phyloP scores from a whole-genome alignment of 768 basidiomycete species.

The Pulveroboletus sp. region DNA sequence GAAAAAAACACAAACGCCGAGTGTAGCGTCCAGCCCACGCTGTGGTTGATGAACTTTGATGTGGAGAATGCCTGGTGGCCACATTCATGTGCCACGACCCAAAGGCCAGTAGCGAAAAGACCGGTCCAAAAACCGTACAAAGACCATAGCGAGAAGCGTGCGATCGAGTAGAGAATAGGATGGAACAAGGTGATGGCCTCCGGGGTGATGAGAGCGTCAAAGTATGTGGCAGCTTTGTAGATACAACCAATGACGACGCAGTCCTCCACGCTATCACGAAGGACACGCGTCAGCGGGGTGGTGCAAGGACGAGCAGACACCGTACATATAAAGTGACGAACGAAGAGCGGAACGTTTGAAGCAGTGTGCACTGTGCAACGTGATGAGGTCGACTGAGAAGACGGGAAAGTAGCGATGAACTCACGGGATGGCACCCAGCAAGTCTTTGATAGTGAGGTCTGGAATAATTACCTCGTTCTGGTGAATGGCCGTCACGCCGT shows the following conservation, averaged over 20 bases:
- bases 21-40: conserved; percentile 89
- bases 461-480: conserved; percentile 69
- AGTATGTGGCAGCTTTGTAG: conserved; percentile 62
- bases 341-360: conserved; percentile 82
- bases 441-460: conserved; percentile 82
- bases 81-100: conserved; percentile 93
- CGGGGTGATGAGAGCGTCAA: conserved; percentile 60
- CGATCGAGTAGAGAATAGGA: conserved; percentile 57
- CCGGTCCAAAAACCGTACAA: conserved; percentile 79
- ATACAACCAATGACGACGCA: conserved; percentile 58
- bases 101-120: conserved; percentile 85
- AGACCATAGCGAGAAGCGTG: conserved; percentile 68
- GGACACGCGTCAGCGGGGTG: conserved; percentile 11
- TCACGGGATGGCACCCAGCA: conserved; percentile 79
- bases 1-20: conserved; percentile 55
- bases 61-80: conserved; percentile 97
- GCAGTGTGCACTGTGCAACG: conserved; percentile 63
- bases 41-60: conserved; percentile 86
- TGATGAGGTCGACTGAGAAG: neutral
- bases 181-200: conserved; percentile 50
- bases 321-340: conserved; percentile 76
- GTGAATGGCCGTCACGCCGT: conserved; percentile 34
- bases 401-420: conserved; percentile 26
- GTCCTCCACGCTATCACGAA: conserved; percentile 61
- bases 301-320: neutral